Evolutionary conservation across 2,329 filamentous ascomycete genomes (phyloP).

Genomic region (Clonostachys chloroleuca): DNA sequence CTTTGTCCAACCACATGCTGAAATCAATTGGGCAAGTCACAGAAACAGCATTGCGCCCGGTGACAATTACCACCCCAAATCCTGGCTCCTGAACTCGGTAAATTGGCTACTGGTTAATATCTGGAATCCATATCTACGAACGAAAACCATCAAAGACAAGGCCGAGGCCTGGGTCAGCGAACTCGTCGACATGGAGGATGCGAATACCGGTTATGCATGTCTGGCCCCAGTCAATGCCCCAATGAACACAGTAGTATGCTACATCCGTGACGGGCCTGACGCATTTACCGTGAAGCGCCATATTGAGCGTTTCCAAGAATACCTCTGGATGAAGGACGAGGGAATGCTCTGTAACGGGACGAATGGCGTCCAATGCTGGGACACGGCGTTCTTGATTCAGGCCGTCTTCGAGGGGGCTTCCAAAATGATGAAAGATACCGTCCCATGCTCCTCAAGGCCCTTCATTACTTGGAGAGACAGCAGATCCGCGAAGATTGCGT

Average conservation of each 20-base stretch:
- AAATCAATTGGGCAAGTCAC: constrained; percentile 72
- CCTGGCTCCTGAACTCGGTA: constrained; percentile 71
- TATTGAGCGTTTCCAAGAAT: constrained; percentile 77
- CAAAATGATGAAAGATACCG: constrained; percentile 73
- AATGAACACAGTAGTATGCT: constrained; percentile 86
- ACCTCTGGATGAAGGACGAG: constrained; percentile 85
- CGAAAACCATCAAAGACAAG: constrained; percentile 57
- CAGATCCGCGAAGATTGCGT: constrained; percentile 82
- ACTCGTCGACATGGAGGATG: constrained; percentile 84
- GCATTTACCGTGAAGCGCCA: constrained; percentile 70
- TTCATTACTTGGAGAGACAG: constrained; percentile 84
- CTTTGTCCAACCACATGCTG: constrained; percentile 72
- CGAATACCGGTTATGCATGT: constrained; percentile 83
- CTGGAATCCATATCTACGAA: constrained; percentile 74
- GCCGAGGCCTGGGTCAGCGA: constrained; percentile 81
- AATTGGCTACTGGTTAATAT: constrained; percentile 78
- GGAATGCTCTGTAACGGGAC: constrained; percentile 95
- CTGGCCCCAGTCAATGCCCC: constrained; percentile 86
- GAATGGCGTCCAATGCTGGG: constrained; percentile 97
- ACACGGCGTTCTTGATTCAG: constrained; percentile 87
- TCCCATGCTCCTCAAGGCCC: constrained; percentile 76
- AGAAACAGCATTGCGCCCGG: constrained; percentile 75
- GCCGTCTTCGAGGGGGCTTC: constrained; percentile 76
- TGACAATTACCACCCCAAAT: constrained; percentile 94
- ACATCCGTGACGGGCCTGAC: constrained; percentile 76